Evolutionary conservation across 805 yeast species (phyloP).

Genomic region (Starmerella ratchasimensis): DNA sequence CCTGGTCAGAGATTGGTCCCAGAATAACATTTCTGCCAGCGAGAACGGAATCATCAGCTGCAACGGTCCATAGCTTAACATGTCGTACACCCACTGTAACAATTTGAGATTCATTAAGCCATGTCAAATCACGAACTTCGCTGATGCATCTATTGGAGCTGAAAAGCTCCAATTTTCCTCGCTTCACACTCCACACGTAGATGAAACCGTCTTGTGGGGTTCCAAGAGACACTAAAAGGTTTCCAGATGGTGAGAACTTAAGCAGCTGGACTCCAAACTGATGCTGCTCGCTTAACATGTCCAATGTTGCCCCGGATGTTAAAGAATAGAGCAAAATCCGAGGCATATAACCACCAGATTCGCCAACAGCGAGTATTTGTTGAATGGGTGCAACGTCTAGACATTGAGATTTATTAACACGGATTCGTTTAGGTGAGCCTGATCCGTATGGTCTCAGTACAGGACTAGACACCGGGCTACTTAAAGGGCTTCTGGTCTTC

Average conservation of each 20-base stretch:
- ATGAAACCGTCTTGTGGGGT: conserved; percentile 55
- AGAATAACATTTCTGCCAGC: conserved; percentile 49
- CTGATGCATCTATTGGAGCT: conserved; percentile 55
- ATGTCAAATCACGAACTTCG: conserved; percentile 38
- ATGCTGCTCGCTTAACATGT: conserved; percentile 42
- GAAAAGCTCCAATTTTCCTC: conserved; percentile 27
- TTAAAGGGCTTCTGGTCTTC: neutral
- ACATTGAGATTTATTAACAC: conserved; percentile 26
- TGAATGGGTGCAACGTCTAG: conserved; percentile 46
- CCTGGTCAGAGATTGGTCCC: conserved; percentile 36
- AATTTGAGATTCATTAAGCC: conserved; percentile 38
- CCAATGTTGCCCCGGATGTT: conserved; percentile 32
- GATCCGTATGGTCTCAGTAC: conserved; percentile 2
- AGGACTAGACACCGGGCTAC: conserved; percentile 10
- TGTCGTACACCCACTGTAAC: conserved; percentile 50
- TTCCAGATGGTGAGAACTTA: conserved; percentile 46
- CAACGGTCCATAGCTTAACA: conserved; percentile 46
- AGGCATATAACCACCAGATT: conserved; percentile 50
- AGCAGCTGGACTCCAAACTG: conserved; percentile 47
- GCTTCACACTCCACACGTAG: conserved; percentile 41
- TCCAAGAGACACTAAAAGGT: conserved; percentile 46
- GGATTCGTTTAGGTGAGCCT: conserved; percentile 2
- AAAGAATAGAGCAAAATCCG: conserved; percentile 35
- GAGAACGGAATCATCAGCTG: conserved; percentile 25
- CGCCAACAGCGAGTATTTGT: conserved; percentile 51